Conservation (phyloP, 164 flowering plant genomes). For the Annona squamosa region DNA sequence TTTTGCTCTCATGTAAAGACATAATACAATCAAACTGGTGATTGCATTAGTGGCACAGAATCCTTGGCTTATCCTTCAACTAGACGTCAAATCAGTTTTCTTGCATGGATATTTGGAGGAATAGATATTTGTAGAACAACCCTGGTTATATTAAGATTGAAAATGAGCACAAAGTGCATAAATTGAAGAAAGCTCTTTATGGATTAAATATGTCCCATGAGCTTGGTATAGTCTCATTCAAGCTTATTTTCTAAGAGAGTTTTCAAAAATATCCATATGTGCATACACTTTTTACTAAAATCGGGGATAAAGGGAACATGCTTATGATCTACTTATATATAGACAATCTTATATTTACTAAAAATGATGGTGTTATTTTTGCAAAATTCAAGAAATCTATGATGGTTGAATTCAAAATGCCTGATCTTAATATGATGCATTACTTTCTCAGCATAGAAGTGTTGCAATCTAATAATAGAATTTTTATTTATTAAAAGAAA, state of each 20-base stretch:
- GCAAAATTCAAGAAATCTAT: too few relatives aligned
- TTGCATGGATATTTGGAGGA: conserved; percentile 20
- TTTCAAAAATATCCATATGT: neutral
- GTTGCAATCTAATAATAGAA: too few relatives aligned
- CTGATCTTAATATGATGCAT: too few relatives aligned
- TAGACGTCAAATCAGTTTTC: conserved; percentile 10
- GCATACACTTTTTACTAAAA: too few relatives aligned
- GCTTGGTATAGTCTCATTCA: conserved; percentile 10
- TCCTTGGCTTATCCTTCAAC: conserved; percentile 6
- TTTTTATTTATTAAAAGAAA: too few relatives aligned
- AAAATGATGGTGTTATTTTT: too few relatives aligned
- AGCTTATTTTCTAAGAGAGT: conserved; percentile 2
- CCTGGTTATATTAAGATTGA: conserved; percentile 9
- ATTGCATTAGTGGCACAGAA: conserved; percentile 10
- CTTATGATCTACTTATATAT: too few relatives aligned
- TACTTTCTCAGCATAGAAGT: too few relatives aligned
- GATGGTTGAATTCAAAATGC: too few relatives aligned
- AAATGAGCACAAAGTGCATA: conserved; percentile 9
- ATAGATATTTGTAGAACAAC: conserved; percentile 13
- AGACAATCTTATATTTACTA: too few relatives aligned
- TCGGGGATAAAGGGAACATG: too few relatives aligned
- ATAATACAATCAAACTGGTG: conserved; percentile 12
- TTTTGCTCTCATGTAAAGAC: conserved; percentile 7
- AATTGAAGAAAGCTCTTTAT: conserved; percentile 13
- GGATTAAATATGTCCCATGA: conserved; percentile 7